These are phyloP conservation scores for Kondoa malvinella DNA, from an alignment of 768 basidiomycete genomes.

Conservation along the genomic window DNA sequence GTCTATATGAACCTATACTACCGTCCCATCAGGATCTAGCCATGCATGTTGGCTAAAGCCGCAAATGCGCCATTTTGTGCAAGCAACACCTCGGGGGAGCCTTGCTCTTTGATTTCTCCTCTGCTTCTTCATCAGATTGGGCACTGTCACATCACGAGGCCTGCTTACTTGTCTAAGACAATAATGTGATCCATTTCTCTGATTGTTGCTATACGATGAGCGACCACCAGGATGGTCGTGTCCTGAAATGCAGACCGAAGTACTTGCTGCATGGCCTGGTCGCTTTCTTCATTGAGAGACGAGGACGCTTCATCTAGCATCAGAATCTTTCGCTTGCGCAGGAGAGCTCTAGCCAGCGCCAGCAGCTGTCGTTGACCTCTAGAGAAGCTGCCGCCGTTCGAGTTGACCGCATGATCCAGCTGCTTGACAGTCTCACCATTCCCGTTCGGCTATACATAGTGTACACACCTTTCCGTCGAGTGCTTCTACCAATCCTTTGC, in stretches of 20 bases:
- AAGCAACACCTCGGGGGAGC: slow-evolving; percentile 12
- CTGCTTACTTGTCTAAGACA: not conserved
- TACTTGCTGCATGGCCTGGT: slow-evolving; percentile 16
- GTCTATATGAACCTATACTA: too few species aligned
- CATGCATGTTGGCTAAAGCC: too few species aligned
- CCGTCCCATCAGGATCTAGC: too few species aligned
- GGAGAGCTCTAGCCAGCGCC: slow-evolving; percentile 17
- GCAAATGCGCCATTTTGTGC: not conserved
- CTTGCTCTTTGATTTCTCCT: slow-evolving; percentile 14
- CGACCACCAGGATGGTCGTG: slow-evolving; percentile 15
- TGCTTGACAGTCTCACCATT: not conserved
- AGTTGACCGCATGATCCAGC: slow-evolving; percentile 3
- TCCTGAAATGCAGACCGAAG: slow-evolving; percentile 14
- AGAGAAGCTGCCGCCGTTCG: slow-evolving; percentile 8
- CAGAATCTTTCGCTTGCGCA: slow-evolving; percentile 15
- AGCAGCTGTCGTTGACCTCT: slow-evolving; percentile 19
- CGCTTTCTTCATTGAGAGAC: slow-evolving; percentile 12
- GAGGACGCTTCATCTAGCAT: slow-evolving; percentile 17
- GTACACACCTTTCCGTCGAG: not conserved
- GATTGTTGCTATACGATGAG: slow-evolving; percentile 13
- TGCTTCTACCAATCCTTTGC: not conserved
- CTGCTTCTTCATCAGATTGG: slow-evolving; percentile 16
- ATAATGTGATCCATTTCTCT: not conserved
- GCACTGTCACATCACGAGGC: not conserved
- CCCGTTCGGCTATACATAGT: not conserved